phyloP scores from a whole-genome alignment of 139 green algal species.

The Eudorina sp. region DNA sequence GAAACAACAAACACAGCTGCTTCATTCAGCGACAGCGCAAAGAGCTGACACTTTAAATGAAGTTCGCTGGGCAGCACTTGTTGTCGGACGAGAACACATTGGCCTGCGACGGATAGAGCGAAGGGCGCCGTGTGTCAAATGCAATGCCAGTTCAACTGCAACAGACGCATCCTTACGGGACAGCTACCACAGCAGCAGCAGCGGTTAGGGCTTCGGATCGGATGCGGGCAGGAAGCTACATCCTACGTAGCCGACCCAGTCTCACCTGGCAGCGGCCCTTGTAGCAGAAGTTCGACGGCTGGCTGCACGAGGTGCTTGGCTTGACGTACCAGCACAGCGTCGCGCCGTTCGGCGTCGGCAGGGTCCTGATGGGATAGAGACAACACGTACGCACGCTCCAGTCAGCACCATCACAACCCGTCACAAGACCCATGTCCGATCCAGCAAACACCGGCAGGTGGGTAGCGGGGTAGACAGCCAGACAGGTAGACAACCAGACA shows the following conservation, averaged over 20 bases:
- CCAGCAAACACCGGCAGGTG: too few species aligned
- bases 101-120: not conserved
- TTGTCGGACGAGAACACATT: constrained; percentile 21
- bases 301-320: not conserved
- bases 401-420: too few species aligned
- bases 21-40: not conserved
- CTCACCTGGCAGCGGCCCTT: constrained; percentile 15
- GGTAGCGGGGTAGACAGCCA: too few species aligned
- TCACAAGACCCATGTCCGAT: too few species aligned
- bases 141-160: too few species aligned
- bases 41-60: constrained; percentile 27
- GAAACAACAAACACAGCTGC: not conserved
- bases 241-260: too few species aligned
- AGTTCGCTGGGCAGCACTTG: constrained; percentile 30
- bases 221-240: too few species aligned
- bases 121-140: not conserved
- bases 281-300: constrained; percentile 5
- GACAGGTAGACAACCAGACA: too few species aligned
- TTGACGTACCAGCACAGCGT: constrained; percentile 8
- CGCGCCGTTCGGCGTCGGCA: too few species aligned
- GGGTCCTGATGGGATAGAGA: too few species aligned
- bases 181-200: constrained; percentile 16
- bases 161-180: not conserved
- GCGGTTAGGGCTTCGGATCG: too few species aligned
- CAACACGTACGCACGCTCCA: too few species aligned